A percentile compares a stretch with the other conserved stretches of the same genome.
phyloP scores from a whole-genome alignment of 495 filamentous ascomycete genomes.

The Neurospora intermedia region DNA sequence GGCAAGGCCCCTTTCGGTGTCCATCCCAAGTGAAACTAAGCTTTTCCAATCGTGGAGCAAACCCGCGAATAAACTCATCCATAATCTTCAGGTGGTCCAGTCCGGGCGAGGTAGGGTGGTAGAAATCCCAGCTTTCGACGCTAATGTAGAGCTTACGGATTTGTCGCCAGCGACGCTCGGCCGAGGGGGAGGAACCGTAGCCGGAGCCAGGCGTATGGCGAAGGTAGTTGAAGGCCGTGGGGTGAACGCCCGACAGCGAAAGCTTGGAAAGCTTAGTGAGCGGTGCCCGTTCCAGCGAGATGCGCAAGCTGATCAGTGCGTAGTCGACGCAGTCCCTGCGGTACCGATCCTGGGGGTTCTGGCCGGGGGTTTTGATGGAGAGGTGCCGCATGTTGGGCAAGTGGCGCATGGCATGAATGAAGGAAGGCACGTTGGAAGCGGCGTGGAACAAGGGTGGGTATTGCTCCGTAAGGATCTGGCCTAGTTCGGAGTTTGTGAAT shows the following conservation, averaged over 20 bases:
- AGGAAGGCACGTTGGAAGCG: conserved; percentile 70
- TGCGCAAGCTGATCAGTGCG: conserved; percentile 67
- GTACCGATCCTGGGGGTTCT: conserved; percentile 53
- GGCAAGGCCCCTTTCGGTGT: conserved; percentile 48
- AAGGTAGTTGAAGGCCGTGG: conserved; percentile 60
- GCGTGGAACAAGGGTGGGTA: conserved; percentile 76
- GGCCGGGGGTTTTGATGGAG: conserved; percentile 59
- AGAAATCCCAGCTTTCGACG: conserved; percentile 54
- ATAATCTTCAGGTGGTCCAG: conserved; percentile 66
- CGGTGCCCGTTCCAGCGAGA: conserved; percentile 58
- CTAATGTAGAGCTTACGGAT: conserved; percentile 57
- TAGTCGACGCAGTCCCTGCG: conserved; percentile 70
- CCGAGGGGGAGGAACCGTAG: conserved; percentile 54
- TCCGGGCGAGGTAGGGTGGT: conserved; percentile 32
- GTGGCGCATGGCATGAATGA: conserved; percentile 55
- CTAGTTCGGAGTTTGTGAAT: conserved; percentile 50
- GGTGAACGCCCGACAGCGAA: conserved; percentile 55
- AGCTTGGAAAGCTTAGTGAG: conserved; percentile 50
- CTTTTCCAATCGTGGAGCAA: conserved; percentile 49
- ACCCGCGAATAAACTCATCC: conserved; percentile 57
- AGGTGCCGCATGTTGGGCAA: conserved; percentile 57
- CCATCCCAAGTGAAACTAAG: conserved; percentile 65
- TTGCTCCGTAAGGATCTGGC: conserved; percentile 66
- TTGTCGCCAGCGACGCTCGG: conserved; percentile 56
- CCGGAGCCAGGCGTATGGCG: conserved; percentile 42